Evolutionary conservation across 768 basidiomycete species (phyloP), one percentile per base, ranked within the genome.

Genomic region (Plicaturopsis crispa): DNA sequence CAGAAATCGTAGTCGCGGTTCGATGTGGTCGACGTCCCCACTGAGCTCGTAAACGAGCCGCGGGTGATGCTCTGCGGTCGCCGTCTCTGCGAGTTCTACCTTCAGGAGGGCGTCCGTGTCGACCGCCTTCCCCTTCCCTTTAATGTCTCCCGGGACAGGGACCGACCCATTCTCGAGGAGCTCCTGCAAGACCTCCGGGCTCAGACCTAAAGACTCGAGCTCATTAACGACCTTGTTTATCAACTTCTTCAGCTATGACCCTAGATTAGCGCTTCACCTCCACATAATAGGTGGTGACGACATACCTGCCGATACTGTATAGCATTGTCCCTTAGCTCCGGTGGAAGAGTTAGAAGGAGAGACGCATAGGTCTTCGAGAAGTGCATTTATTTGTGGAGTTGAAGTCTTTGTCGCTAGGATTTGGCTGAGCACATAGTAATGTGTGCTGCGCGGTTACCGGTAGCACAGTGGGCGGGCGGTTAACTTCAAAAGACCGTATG

Each of bases 171-270:
- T 43, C 30, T 50, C 56, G 13, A 72, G 54, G 16, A 71, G 56
- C 35, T 67, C 59, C 1, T 72, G 72, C 11, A 79, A 57, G 0
- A 74, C 50, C 6, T 58, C 51, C 4, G 76, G 76, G 41, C 62
- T 63, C 5, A 80, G 60, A 0, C 87, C 92, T 17, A 90, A 63
- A 2, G 74, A 69, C 3, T 74, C 67, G 13, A 97, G 77, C 57
- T 97, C 92, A 7, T 63, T 58, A 1, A 85, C 87, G 24, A 91
- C 75, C 52, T 80, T 72, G 45, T 87, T 85, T 48, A 97, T 92
- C 21, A 93, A 63, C 49, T 86, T 90, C 63, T 97, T 96, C 40
- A 97, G 78, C 85, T 94, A 48, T 30, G 46, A 33, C 14, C 21
- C 16, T 24, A 35, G 24, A 6, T 17, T 21, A 16, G 18, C 14